Conservation (phyloP, 2,329 filamentous ascomycete species). For the Calonectria pseudoturangicola region DNA sequence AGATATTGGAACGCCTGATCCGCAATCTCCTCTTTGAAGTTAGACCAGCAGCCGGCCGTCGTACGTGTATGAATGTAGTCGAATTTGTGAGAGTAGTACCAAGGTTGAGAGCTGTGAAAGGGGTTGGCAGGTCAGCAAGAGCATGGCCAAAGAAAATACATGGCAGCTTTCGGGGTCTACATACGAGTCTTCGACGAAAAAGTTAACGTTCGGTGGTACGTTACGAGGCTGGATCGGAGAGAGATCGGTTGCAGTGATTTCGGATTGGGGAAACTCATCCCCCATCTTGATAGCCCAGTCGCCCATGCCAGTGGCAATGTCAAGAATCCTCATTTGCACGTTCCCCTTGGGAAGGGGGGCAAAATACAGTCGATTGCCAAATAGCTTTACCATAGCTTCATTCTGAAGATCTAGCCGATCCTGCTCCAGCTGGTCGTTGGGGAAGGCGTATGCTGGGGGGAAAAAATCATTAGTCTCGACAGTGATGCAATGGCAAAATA, state of each 20-base stretch:
- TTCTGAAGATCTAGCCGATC: constrained; percentile 65
- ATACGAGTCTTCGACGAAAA: constrained; percentile 80
- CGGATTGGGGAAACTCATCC: constrained; percentile 74
- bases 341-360: constrained; percentile 62
- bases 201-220: constrained; percentile 84
- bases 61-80: constrained; percentile 73
- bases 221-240: constrained; percentile 79
- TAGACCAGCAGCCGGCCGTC: constrained; percentile 69
- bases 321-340: constrained; percentile 62
- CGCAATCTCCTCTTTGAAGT: constrained; percentile 70
- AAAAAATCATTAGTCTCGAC: constrained; percentile 31
- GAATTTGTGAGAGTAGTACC: constrained; percentile 72
- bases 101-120: constrained; percentile 66
- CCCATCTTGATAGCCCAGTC: constrained; percentile 82
- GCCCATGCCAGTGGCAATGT: constrained; percentile 68
- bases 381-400: constrained; percentile 60
- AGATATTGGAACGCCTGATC: constrained; percentile 70
- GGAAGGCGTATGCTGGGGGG: constrained; percentile 65
- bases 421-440: constrained; percentile 65
- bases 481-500: neutral
- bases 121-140: constrained; percentile 16
- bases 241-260: constrained; percentile 79
- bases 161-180: constrained; percentile 38
- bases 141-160: neutral
- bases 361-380: constrained; percentile 64